Evolutionary conservation across 805 yeast species (phyloP), one percentile per base, ranked within the genome.

Genomic region (Schizosaccharomyces cryophilus): DNA sequence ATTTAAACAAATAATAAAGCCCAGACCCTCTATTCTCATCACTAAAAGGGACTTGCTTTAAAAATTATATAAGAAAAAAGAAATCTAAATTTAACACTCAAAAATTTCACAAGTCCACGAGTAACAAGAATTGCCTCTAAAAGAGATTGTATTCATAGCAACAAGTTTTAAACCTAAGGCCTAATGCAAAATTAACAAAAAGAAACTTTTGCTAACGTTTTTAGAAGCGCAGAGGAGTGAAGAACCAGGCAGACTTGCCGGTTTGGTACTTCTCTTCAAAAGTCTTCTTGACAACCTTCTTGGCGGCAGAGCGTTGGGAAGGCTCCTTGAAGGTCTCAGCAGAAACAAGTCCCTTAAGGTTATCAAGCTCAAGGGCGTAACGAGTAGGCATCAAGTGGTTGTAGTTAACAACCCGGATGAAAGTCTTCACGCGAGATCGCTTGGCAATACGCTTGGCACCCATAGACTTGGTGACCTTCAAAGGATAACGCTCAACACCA

Each of bases 201-300:
- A 51, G 5, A 51, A 51, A 51, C 38, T 29, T 51, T 21, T 51
- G 21, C 56, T 29, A 17, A 29, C 21, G 26, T 48, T 62, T 67
- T 82, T 85, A 87, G 80, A 87, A 87, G 80, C 84, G 83, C 76
- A 87, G 84, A 81, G 93, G 93, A 78, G 95, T 83, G 89, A 93
- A 93, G 83, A 93, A 93, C 98, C 98, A 93, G 81, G 88, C 89
- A 89, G 90, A 90, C 85, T 93, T 88, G 77, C 98, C 98, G 75
- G 96, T 87, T 70, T 86, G 94, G 83, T 90, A 95, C 83, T 88
- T 87, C 81, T 90, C 95, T 81, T 93, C 98, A 74, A 93, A 90
- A 75, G 95, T 95, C 83, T 89, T 86, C 87, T 87, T 93, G 77
- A 93, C 87, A 75, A 84, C 89, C 83, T 93, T 90, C 86, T 89